Conservation (phyloP, 2,329 filamentous ascomycete genomes). For the Claviceps lovelessii region DNA sequence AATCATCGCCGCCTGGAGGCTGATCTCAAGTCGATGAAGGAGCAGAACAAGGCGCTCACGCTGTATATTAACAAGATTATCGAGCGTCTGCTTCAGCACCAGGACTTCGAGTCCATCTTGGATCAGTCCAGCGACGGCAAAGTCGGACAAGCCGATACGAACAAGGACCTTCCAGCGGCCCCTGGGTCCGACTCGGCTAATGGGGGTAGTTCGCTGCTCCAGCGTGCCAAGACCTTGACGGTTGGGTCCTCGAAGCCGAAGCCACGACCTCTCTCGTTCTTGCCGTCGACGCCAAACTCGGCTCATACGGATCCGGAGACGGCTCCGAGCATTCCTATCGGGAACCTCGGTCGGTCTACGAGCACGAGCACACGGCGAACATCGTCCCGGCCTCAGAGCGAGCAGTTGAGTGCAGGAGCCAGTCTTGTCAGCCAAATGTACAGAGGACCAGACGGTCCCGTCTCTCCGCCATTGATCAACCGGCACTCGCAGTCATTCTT, state of each 20-base stretch:
- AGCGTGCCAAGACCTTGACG: constrained; percentile 48
- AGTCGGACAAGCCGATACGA: constrained; percentile 32
- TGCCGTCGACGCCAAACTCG: constrained; percentile 28
- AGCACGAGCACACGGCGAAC: constrained; percentile 40
- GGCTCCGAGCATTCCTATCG: constrained; percentile 62
- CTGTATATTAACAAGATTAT: constrained; percentile 99
- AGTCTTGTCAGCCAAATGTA: constrained; percentile 84
- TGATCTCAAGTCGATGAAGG: constrained; percentile 67
- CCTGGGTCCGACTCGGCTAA: constrained; percentile 24
- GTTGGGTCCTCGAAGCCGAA: constrained; percentile 32
- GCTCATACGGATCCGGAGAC: constrained; percentile 53
- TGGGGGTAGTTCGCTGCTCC: constrained; percentile 34
- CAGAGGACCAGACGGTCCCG: constrained; percentile 52
- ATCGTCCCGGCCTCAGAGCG: constrained; percentile 40
- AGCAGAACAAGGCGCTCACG: constrained; percentile 93
- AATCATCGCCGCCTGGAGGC: constrained; percentile 55
- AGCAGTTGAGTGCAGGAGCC: constrained; percentile 49
- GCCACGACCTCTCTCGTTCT: constrained; percentile 43
- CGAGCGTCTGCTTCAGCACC: constrained; percentile 80
- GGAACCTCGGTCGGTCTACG: constrained; percentile 36
- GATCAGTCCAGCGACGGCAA: constrained; percentile 55
- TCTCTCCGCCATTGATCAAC: constrained; percentile 44
- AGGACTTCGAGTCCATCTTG: constrained; percentile 87
- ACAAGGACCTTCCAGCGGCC: constrained; percentile 76
- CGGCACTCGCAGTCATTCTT: constrained; percentile 53